phyloP scores from a whole-genome alignment of 2,329 filamentous ascomycete genomes.

The Rhinocladiella mackenziei region DNA sequence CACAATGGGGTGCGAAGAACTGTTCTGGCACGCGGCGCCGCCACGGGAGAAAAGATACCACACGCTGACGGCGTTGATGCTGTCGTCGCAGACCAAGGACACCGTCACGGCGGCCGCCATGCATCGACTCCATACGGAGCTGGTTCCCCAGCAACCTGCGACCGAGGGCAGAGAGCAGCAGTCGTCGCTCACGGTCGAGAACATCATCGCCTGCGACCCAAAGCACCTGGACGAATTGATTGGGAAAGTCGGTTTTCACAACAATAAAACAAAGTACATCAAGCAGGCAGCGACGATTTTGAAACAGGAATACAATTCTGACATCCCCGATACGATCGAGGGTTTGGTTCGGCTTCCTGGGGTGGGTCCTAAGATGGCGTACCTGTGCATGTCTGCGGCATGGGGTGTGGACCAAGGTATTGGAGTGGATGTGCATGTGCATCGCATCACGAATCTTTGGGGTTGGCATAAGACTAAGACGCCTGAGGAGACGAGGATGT shows the following conservation, averaged over 20 bases:
- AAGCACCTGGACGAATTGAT: conserved; percentile 68
- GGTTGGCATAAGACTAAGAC: conserved; percentile 79
- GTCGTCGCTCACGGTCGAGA: conserved; percentile 64
- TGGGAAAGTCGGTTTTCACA: conserved; percentile 84
- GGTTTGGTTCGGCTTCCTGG: conserved; percentile 75
- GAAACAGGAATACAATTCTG: conserved; percentile 63
- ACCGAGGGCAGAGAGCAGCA: conserved; percentile 29
- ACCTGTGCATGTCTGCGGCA: conserved; percentile 76
- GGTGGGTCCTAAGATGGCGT: conserved; percentile 93
- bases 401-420: conserved; percentile 71
- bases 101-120: conserved; percentile 84
- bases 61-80: conserved; percentile 81
- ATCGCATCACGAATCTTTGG: conserved; percentile 92
- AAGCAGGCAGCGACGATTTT: conserved; percentile 71
- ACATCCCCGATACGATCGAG: conserved; percentile 75
- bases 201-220: conserved; percentile 69
- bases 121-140: conserved; percentile 69
- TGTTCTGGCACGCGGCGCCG: conserved; percentile 42
- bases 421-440: conserved; percentile 91
- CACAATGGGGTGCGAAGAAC: conserved; percentile 82
- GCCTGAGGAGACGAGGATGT: conserved; percentile 75
- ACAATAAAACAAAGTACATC: conserved; percentile 84
- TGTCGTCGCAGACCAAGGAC: conserved; percentile 90
- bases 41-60: conserved; percentile 69
- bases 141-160: conserved; percentile 41